Base-by-base conservation (phyloP, 257 asterid species). In the Salvia splendens region DNA sequence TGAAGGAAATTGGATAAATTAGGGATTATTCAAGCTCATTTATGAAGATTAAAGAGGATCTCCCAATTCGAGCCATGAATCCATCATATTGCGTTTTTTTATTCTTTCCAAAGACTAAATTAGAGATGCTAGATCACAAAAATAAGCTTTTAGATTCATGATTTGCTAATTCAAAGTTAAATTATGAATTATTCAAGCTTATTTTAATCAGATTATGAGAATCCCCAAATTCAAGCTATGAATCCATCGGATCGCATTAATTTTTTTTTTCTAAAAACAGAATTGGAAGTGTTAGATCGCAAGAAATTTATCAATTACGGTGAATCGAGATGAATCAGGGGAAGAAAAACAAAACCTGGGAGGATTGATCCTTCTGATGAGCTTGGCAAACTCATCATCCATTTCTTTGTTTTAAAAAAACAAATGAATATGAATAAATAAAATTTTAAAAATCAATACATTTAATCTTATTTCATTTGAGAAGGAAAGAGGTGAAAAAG, bases 341-440 rank as follows among this genome's bases (percentile, higher is more conserved):
- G 24, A 52, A 3, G 28, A 16, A 32, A 15, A 30, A 33, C 3
- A 4, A 17, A 46, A 38, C 96, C 91, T 86, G 59, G 96, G 89
- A 10, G 96, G 91, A 78, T 88, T 82, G 79, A 88, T 81, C 81
- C 96, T 79, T 81, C 81, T 68, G 45, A 86, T 61, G 43, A 88
- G 84, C 83, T 88, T 88, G 52, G 89, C 94, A 52, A 84, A 82
- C 76, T 86, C 96, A 64, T 86, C 96, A 30, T 88, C 96, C 86
- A 74, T 80, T 45, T 68, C 72, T 43, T 48, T 41, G 51, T 16
- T 14, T 8, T 8, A 8, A 15, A 24, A 24, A 24, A 24, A 24
- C 30, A 24, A 24, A 24, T 24, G 30, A 24, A 24, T 24, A 24
- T 24, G 30, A 24, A 24, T 24, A 24, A 24, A 24, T 24, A 24